A percentile compares a stretch with the other conserved stretches of the same genome.
Conservation (phyloP, 2,329 filamentous ascomycete species). For the Fusarium stilboides region DNA sequence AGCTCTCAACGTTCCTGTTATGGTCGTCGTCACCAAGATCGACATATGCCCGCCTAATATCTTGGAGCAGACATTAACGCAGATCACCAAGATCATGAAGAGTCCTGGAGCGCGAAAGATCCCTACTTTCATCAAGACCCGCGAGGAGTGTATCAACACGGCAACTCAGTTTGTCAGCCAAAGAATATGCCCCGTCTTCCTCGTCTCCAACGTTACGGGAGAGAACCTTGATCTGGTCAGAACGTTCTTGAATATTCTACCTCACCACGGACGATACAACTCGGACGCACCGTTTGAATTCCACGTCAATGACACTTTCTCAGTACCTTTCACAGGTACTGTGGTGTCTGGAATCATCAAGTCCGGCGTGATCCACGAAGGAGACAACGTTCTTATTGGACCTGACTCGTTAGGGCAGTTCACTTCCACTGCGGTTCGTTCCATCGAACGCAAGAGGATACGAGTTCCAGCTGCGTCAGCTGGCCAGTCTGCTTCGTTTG, state of each 20-base stretch:
- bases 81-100: constrained; percentile 93
- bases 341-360: constrained; percentile 97
- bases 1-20: constrained; percentile 95
- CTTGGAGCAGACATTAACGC: constrained; percentile 90
- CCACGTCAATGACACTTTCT: constrained; percentile 97
- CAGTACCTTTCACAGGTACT: constrained; percentile 95
- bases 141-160: constrained; percentile 93
- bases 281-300: constrained; percentile 92
- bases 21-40: constrained; percentile 98
- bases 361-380: constrained; percentile 86
- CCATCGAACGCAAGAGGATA: constrained; percentile 95
- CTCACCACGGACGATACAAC: constrained; percentile 94
- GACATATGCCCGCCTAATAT: constrained; percentile 98
- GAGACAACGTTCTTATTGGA: constrained; percentile 90
- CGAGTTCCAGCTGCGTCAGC: constrained; percentile 89
- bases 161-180: constrained; percentile 96
- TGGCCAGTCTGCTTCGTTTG: constrained; percentile 93
- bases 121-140: constrained; percentile 93
- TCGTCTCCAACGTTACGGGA: constrained; percentile 97
- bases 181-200: constrained; percentile 96
- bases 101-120: constrained; percentile 95
- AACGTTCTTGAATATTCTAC: constrained; percentile 94
- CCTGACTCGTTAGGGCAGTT: constrained; percentile 94
- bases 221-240: constrained; percentile 91
- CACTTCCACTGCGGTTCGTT: constrained; percentile 86